Conservation (phyloP, 306 rosid species). For the Oxytropis ochrocephala region DNA sequence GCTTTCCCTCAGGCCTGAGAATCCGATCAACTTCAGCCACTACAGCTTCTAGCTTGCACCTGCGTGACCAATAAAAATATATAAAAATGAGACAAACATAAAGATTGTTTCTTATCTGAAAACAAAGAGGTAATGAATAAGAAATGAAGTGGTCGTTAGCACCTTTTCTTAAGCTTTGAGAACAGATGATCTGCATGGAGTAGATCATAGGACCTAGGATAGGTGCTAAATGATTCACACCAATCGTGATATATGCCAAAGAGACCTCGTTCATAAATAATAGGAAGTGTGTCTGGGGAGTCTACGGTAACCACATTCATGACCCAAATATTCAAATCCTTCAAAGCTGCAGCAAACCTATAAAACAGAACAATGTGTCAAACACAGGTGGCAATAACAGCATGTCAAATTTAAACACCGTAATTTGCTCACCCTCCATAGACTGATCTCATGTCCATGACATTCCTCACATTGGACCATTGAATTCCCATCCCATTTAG, state of each 20-base stretch:
- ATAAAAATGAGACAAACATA: neutral
- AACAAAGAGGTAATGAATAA: constrained; percentile 1
- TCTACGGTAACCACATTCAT: constrained; percentile 81
- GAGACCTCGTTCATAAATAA: constrained; percentile 88
- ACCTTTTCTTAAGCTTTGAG: constrained; percentile 74
- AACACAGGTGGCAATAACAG: neutral
- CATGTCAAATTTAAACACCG: neutral
- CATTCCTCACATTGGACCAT: constrained; percentile 87
- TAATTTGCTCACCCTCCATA: constrained; percentile 68
- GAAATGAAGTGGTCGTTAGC: constrained; percentile 15
- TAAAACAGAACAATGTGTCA: constrained; percentile 18
- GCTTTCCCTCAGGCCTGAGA: constrained; percentile 87
- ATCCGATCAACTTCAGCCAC: constrained; percentile 88
- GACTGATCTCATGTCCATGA: constrained; percentile 89
- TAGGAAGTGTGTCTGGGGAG: constrained; percentile 82
- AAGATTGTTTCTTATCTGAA: neutral
- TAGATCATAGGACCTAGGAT: constrained; percentile 89
- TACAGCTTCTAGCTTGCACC: constrained; percentile 67
- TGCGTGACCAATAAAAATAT: constrained; percentile 21
- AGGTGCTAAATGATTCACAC: constrained; percentile 95
- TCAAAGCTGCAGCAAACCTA: constrained; percentile 38
- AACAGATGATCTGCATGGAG: constrained; percentile 92
- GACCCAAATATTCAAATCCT: constrained; percentile 35
- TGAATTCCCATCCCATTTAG: constrained; percentile 70
- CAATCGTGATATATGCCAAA: constrained; percentile 96